Percentiles rank a stretch among this genome's conserved stretches.
These are phyloP conservation scores for Populus davidiana DNA, from an alignment of 345 rosid species.

Conservation along the genomic window DNA sequence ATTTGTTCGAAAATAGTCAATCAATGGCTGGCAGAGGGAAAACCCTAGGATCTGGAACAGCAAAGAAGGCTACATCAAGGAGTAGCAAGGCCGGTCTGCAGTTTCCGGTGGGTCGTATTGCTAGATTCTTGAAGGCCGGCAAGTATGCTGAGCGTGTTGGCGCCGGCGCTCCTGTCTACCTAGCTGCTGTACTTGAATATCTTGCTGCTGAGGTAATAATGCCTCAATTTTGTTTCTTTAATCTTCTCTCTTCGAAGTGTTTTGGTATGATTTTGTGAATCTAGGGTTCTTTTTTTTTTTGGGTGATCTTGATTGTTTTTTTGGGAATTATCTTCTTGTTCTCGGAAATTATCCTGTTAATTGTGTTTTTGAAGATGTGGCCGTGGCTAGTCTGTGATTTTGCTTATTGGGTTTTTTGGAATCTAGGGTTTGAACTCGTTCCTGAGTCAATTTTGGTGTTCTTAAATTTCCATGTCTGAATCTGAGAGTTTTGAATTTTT, in stretches of 20 bases:
- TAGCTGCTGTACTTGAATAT: conserved; percentile 90
- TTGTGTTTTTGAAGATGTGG: not conserved
- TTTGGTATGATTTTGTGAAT: not conserved
- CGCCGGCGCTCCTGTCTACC: conserved; percentile 95
- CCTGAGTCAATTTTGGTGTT: not conserved
- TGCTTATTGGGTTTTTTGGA: not conserved
- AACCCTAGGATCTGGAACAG: conserved; percentile 72
- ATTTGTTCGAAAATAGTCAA: not conserved
- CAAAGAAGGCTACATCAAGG: conserved; percentile 93
- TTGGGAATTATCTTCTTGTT: not conserved
- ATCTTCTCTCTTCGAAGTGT: too few relatives aligned
- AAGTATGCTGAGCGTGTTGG: conserved; percentile 96
- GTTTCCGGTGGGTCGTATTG: conserved; percentile 94
- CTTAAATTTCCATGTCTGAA: not conserved
- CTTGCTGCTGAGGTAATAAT: conserved; percentile 81
- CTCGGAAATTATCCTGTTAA: not conserved
- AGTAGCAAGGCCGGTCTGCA: conserved; percentile 96
- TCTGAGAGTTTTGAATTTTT: too few relatives aligned
- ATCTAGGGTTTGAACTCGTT: not conserved
- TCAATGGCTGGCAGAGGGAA: conserved; percentile 92
- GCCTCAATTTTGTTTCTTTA: not conserved
- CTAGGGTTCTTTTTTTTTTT: not conserved
- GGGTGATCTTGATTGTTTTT: not conserved
- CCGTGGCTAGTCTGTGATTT: not conserved
- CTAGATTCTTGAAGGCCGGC: conserved; percentile 89